Evolutionary conservation across 768 basidiomycete species (phyloP), one percentile per base, ranked within the genome.

Genomic region (Coprinopsis marcescibilis): DNA sequence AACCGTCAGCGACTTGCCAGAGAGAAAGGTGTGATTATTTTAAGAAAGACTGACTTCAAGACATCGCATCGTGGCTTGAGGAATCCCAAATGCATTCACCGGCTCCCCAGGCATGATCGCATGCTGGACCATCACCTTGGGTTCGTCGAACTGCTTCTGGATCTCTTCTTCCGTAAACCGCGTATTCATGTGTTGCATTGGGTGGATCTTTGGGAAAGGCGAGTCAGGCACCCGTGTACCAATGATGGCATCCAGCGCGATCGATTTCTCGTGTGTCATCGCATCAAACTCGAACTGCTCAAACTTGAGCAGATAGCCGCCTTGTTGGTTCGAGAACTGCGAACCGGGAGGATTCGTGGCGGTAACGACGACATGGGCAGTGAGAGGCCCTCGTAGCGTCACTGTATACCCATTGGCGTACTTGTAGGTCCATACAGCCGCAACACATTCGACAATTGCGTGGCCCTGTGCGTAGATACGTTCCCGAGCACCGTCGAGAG

Each of bases 51-150:
- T 46, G 47, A 85, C 84, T 75, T 91, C 89, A 27, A 91, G 67
- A 73, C 87, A 89, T 45, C 89, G 73, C 89, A 90, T 90, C 14
- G 89, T 89, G 2, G 86, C 87, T 59, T 90, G 87, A 4, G 89
- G 87, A 44, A 91, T 88, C 3, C 89, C 89, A 65, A 90, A 91
- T 17, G 85, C 85, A 57, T 90, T 90, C 43, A 91, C 85, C 7
- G 89, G 89, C 56, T 89, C 88, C 3, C 80, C 78, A 11, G 89
- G 89, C 54, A 89, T 77, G n/a, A 70, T 70, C 25, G 77, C 84
- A 27, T 68, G 68, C 14, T 80, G 78, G 38, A 86, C 78, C 40
- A 74, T 55, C 33, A 80, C 65, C 46, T 80, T 64, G 5, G 80
- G 81, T 53, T 88, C 86, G 33, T 85, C 85, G 74, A 79, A 80